These are phyloP conservation scores for Pseudopithomyces maydicus DNA, from an alignment of 2,329 filamentous ascomycete species.

Conservation along the genomic window DNA sequence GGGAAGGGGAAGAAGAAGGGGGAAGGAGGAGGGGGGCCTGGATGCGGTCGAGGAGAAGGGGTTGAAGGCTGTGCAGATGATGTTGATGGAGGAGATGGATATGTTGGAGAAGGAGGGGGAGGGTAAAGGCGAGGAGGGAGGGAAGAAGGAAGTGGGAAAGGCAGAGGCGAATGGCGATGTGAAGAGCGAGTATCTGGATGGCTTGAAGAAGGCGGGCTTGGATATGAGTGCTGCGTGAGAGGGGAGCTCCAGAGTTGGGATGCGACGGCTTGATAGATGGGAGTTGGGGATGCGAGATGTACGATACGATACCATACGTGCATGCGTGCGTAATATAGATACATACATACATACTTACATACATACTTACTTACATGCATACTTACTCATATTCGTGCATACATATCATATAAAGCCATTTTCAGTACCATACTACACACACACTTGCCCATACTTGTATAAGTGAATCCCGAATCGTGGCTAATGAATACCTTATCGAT, in stretches of 20 bases:
- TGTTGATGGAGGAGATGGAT: constrained; percentile 45
- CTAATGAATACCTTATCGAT: no score
- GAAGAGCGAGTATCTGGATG: constrained; percentile 48
- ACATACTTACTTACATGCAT: no score
- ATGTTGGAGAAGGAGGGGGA: constrained; percentile 11
- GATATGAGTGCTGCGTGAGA: constrained; percentile 36
- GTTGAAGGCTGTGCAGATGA: constrained; percentile 44
- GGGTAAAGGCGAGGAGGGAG: background rate
- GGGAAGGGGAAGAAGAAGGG: constrained; percentile 26
- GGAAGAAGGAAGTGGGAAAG: constrained; percentile 14
- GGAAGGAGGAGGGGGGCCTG: constrained; percentile 30
- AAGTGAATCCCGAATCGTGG: no score
- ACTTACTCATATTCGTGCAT: no score
- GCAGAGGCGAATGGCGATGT: constrained; percentile 32
- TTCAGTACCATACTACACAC: no score
- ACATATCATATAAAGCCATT: no score
- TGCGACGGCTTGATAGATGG: background rate
- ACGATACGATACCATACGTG: no score
- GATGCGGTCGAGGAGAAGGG: constrained; percentile 41
- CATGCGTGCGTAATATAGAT: no score
- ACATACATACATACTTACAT: no score
- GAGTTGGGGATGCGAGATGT: background rate
- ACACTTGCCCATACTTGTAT: no score
- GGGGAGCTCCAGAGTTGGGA: background rate
- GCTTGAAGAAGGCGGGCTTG: constrained; percentile 49